Base-by-base conservation (phyloP, 2,329 filamentous ascomycete genomes). In the Thielaviopsis populi region DNA sequence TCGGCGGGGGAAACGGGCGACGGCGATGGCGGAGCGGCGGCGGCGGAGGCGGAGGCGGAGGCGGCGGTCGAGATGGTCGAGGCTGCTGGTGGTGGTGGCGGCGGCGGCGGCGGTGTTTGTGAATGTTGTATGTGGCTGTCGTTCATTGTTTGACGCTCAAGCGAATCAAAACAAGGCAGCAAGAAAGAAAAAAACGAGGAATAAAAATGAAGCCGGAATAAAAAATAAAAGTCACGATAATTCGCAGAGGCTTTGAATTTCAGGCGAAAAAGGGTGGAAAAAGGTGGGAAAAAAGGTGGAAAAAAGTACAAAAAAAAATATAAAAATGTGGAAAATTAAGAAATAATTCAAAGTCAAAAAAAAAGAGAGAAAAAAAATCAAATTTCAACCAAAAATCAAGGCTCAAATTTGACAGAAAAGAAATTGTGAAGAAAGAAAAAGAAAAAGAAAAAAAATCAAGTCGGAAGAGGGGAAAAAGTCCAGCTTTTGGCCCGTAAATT, bases 61-160 rank as follows among this genome's bases (percentile, higher is more conserved):
- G 19, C 13, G 6, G 33, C n/a, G 61, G 22, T 11, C 15, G 27
- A 6, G 7, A 6, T 10, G 15, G 22, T 7, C 22, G n/a, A n/a
- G 48, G 41, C 19, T 33, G 40, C 22, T n/a, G 61, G 40, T 43
- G 50, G 50, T 6, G 27, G 24, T n/a, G 37, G 15, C 33, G 74
- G 66, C 77, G 83, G 68, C 85, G 82, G 68, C 83, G 83, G 65
- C 79, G 76, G 17, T 75, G 72, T 70, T 73, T 79, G 3, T 54
- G 76, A 22, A 22, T 22, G 19, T 19, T 46, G 61, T 58, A 43
- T 63, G 37, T 22, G 61, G 50, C 50, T 63, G 37, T 63, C 61
- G 17, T 42, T 63, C 61, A 63, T 63, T 33, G 41, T 63, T 33
- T 17, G 40, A 46, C 19, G 59, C 37, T 17, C 19, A 19, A 5